Conservation (phyloP, 306 rosid genomes). For the Castanea mollissima region DNA sequence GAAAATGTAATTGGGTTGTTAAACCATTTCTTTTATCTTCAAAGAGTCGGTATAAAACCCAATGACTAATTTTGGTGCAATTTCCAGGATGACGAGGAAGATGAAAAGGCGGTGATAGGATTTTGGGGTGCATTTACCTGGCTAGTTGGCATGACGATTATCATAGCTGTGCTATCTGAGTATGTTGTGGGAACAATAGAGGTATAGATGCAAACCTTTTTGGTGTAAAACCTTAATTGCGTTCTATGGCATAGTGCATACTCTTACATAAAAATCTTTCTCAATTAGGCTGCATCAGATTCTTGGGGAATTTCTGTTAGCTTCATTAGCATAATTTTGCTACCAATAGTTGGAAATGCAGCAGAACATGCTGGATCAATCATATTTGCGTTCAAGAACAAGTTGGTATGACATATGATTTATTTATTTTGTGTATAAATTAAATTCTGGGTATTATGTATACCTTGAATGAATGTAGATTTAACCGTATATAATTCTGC, state of each 20-base stretch:
- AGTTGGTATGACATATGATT: constrained; percentile 50
- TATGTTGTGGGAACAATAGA: constrained; percentile 91
- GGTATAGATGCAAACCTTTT: constrained; percentile 34
- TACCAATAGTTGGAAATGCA: constrained; percentile 97
- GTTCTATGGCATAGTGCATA: background rate
- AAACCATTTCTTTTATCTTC: background rate
- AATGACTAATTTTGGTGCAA: background rate
- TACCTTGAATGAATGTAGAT: background rate
- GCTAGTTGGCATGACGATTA: constrained; percentile 79
- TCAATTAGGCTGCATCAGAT: constrained; percentile 75
- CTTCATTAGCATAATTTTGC: constrained; percentile 85
- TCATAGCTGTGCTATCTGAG: constrained; percentile 79
- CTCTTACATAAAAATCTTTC: background rate
- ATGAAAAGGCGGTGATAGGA: constrained; percentile 63
- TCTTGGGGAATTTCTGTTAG: constrained; percentile 95
- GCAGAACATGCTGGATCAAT: constrained; percentile 97
- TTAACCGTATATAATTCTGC: background rate
- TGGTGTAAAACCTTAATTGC: background rate
- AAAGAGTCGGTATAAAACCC: background rate
- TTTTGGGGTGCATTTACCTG: constrained; percentile 83
- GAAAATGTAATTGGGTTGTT: background rate
- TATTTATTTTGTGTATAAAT: background rate
- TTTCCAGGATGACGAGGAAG: constrained; percentile 51
- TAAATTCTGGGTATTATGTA: constrained; percentile 22
- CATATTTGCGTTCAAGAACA: constrained; percentile 91